Base-by-base conservation (phyloP, 148 eudicot genomes). In the Silene conica region DNA sequence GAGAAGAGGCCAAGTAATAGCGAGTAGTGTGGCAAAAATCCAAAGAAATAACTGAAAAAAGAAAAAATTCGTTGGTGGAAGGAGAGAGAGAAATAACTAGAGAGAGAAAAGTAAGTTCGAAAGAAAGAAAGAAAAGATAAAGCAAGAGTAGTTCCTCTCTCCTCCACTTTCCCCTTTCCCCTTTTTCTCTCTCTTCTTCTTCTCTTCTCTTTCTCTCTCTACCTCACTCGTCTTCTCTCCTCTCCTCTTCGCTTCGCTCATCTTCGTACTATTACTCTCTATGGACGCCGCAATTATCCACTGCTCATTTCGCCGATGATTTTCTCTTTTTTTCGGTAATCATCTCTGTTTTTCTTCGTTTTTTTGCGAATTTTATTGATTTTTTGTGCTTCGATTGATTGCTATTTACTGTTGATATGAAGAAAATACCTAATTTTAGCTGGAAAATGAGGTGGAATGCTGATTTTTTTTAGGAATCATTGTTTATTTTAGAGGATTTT, bases 91-190 rank as follows among this genome's bases (percentile, higher is more conserved):
- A 65, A 55, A 67, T 69, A 66, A 76, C 59, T 38, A 69, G 10
- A 62, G 73, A 26, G 23, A 64, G 18, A 59, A 43, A 69, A 70
- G 69, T 18, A 12, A 21, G 61, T 34, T 12, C 13, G 81, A 26
- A 74, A 18, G 38, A 20, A 73, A n/a, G n/a, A n/a, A n/a, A n/a
- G n/a, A n/a, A n/a, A n/a, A 46, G 58, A 79, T 77, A 81, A 63
- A 80, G 68, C 52, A 43, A 57, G 66, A n/a, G 59, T 69, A 61
- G 58, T 60, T 64, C 54, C 73, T 81, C 81, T 67, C 67, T 61
- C 75, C 69, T 55, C 43, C 80, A 75, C 85, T 75, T 81, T 77
- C 80, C 67, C 55, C 78, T 80, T 70, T 82, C 63, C 62, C 50
- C 72, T 76, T 56, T 67, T 50, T 82, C 81, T 67, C 67, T 81